phyloP scores from a whole-genome alignment of 805 yeast species.

The Cyberlindnera xishuangbannaensis region DNA sequence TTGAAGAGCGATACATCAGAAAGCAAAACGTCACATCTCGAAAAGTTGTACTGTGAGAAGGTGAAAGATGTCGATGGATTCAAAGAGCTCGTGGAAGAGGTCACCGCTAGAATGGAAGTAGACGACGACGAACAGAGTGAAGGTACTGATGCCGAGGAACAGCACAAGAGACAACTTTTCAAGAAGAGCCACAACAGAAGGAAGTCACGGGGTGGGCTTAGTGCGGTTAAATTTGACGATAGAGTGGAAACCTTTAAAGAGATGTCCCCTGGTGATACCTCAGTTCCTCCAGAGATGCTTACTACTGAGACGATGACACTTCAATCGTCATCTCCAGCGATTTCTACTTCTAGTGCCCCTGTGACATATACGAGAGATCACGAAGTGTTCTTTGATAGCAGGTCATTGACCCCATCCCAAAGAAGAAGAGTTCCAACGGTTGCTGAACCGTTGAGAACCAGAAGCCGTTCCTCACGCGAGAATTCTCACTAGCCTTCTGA shows the following conservation, averaged over 20 bases:
- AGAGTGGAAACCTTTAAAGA: constrained; percentile 8
- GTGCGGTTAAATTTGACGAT: constrained; percentile 22
- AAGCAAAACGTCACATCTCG: constrained; percentile 10
- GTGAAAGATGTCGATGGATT: constrained; percentile 10
- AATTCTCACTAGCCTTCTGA: constrained; percentile 21
- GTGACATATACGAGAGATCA: no score
- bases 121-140: constrained; percentile 14
- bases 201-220: constrained; percentile 24
- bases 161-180: constrained; percentile 5
- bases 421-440: constrained; percentile 24
- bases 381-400: no score
- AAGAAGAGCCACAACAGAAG: constrained; percentile 22
- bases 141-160: constrained; percentile 4
- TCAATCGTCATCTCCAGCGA: no score
- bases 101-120: constrained; percentile 18
- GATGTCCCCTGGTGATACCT: constrained; percentile 5
- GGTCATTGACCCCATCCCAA: constrained; percentile 20
- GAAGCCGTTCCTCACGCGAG: constrained; percentile 24
- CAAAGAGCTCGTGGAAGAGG: constrained; percentile 20
- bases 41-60: constrained; percentile 11
- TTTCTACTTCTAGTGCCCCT: no score
- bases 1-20: not conserved
- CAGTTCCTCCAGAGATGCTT: constrained; percentile 1
- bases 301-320: no score
- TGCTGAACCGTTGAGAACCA: constrained; percentile 24